A percentile compares a stretch with the other conserved stretches of the same genome.
Evolutionary conservation across 192 early-diverging fungal genomes (phyloP).

Genomic region (Umbelopsis sp.): DNA sequence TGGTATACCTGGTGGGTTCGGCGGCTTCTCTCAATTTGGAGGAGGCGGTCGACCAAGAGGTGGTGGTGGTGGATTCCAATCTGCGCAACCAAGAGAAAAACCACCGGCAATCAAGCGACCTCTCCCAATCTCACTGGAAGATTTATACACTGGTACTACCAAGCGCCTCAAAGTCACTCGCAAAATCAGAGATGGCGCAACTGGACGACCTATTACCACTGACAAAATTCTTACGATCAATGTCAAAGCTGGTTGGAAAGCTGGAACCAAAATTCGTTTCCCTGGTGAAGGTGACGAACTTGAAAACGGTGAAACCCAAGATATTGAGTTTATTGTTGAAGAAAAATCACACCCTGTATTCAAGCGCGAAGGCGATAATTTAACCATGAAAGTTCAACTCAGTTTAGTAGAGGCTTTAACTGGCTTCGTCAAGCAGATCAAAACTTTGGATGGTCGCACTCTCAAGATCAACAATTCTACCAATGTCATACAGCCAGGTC

Average conservation of each 20-base stretch:
- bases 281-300: conserved; percentile 87
- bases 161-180: conserved; percentile 94
- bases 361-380: conserved; percentile 87
- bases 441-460: conserved; percentile 74
- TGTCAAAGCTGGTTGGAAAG: conserved; percentile 96
- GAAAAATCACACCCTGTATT: conserved; percentile 89
- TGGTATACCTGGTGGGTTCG: conserved; percentile 26
- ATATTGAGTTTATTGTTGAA: conserved; percentile 93
- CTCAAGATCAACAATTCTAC: conserved; percentile 65
- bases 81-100: conserved; percentile 37
- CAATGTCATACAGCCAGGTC: conserved; percentile 69
- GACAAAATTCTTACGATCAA: conserved; percentile 87
- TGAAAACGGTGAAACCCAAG: conserved; percentile 75
- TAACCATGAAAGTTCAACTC: conserved; percentile 65
- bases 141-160: conserved; percentile 85
- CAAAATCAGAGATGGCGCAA: conserved; percentile 41
- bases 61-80: conserved; percentile 13
- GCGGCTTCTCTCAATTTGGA: conserved; percentile 22
- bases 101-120: conserved; percentile 66
- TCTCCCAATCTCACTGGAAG: conserved; percentile 85
- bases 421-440: conserved; percentile 76
- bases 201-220: conserved; percentile 42
- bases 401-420: conserved; percentile 76
- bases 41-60: conserved; percentile 27
- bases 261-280: conserved; percentile 95